Percentiles rank a stretch among this genome's conserved stretches.
Conservation (phyloP, 495 filamentous ascomycete genomes). For the Daldinia decipiens region DNA sequence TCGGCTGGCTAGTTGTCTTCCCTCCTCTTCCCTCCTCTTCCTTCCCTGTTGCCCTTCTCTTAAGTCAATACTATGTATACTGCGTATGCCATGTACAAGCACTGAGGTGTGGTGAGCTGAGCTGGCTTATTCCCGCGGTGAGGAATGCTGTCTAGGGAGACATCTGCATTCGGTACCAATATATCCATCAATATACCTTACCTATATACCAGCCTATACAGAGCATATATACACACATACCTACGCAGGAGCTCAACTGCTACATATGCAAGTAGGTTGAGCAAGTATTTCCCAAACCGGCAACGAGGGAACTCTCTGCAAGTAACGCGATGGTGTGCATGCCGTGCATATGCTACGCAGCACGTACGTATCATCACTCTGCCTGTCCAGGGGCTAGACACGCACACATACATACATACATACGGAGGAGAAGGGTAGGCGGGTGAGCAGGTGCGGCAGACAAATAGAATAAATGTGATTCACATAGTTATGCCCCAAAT, state of each 20-base stretch:
- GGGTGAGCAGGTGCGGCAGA: not conserved
- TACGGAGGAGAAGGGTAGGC: not conserved
- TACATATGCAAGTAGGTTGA: not conserved
- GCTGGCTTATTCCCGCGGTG: constrained; percentile 8
- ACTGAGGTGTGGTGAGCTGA: not conserved
- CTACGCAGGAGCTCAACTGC: not conserved
- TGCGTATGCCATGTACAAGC: not conserved
- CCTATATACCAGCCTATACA: not conserved
- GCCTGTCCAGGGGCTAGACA: not conserved
- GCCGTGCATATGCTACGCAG: constrained; percentile 6
- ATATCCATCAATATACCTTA: not conserved
- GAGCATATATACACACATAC: not conserved
- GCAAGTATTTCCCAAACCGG: not conserved
- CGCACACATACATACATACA: not conserved
- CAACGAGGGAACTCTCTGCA: not conserved
- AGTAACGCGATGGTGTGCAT: constrained; percentile 10
- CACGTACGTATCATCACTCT: constrained; percentile 10
- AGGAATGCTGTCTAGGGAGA: not conserved
- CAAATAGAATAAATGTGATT: not conserved
- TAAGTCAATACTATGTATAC: not conserved
- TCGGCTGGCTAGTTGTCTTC: not conserved
- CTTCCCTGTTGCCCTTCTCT: not conserved
- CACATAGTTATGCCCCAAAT: not conserved
- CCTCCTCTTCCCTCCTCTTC: not conserved
- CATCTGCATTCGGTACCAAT: not conserved